Evolutionary conservation across 371 early-diverging fungal species (phyloP).

Genomic region (Rhizopus microsporus): DNA sequence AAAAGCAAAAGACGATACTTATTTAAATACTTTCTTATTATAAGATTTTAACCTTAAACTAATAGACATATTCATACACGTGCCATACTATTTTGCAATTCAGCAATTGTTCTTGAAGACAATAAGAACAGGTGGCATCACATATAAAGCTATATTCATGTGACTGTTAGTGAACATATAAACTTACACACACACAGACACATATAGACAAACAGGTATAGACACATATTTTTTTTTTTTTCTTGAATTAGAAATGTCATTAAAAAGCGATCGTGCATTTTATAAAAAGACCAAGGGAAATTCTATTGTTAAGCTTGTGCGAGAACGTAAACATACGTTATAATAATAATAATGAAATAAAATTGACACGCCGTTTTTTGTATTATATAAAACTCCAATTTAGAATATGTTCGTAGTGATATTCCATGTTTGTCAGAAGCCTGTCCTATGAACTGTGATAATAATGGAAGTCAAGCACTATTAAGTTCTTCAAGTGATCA

Average conservation of each 20-base stretch:
- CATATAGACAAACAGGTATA: too few relatives aligned
- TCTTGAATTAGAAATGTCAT: conserved; percentile 21
- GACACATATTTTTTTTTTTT: conserved; percentile 3
- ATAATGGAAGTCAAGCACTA: conserved; percentile 37
- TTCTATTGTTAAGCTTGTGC: conserved; percentile 59
- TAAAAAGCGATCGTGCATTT: conserved; percentile 39
- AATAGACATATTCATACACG: conserved; percentile 5
- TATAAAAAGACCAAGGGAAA: conserved; percentile 58
- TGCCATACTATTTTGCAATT: neutral
- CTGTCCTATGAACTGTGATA: conserved; percentile 40
- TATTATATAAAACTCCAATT: too few relatives aligned
- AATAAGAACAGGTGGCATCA: too few relatives aligned
- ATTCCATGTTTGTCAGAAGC: conserved; percentile 62
- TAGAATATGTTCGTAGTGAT: conserved; percentile 65
- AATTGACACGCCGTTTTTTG: neutral
- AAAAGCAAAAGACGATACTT: neutral
- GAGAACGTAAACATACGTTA: conserved; percentile 50
- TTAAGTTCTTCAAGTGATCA: conserved; percentile 47
- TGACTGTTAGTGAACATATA: conserved; percentile 6
- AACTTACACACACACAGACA: neutral
- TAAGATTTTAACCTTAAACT: neutral
- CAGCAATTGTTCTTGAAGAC: neutral
- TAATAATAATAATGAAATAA: neutral
- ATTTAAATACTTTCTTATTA: neutral
- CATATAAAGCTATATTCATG: conserved; percentile 1